Evolutionary conservation across 176 grass and related monocot genomes (phyloP).

Genomic region (Carex littledalei): DNA sequence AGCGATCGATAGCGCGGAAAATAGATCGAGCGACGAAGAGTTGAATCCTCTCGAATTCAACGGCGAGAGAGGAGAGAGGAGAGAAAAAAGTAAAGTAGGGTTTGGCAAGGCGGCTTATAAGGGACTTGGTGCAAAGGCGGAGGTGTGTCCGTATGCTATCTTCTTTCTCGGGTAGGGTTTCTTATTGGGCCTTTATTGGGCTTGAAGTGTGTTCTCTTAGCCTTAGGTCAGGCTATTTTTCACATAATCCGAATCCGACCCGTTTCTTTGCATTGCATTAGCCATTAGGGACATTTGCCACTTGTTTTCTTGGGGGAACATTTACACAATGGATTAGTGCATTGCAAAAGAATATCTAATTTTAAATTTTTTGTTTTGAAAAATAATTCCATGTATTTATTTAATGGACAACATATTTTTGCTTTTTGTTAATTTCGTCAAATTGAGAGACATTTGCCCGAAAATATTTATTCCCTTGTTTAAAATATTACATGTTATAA

Average conservation of each 20-base stretch:
- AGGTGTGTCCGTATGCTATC: conserved; percentile 1
- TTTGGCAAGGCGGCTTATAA: conserved; percentile 24
- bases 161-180: conserved; percentile 22
- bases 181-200: conserved; percentile 22
- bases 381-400: neutral
- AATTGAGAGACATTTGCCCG: neutral
- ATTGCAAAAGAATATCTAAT: neutral
- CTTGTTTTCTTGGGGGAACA: too few relatives aligned
- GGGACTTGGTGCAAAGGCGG: neutral
- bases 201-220: neutral
- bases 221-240: neutral
- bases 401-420: neutral
- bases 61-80: neutral
- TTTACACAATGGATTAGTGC: too few relatives aligned
- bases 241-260: neutral
- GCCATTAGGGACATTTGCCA: neutral
- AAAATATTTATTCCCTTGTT: neutral
- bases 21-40: neutral
- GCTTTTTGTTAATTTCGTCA: neutral
- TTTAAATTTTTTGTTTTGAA: neutral
- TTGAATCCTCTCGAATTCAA: conserved; percentile 28
- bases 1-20: neutral
- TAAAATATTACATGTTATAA: neutral
- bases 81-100: neutral
- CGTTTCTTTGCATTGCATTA: neutral